Base-by-base conservation (phyloP, 495 filamentous ascomycete genomes). In the Oidiodendron maius region DNA sequence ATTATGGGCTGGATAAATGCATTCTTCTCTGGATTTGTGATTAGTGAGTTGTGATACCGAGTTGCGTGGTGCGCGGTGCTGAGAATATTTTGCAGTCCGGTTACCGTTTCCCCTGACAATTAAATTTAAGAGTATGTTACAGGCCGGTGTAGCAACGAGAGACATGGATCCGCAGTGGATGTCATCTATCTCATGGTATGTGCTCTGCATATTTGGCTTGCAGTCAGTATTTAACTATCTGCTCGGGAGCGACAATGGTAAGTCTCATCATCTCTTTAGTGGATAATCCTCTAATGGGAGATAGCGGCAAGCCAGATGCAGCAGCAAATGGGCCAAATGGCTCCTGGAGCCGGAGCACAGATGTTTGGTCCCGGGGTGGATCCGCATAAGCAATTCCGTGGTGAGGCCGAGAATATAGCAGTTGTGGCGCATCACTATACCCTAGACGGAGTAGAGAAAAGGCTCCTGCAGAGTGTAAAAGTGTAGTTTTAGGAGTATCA, bases 1-100 rank as follows among this genome's bases (percentile, higher is more conserved):
- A 97, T 97, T 54, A 98, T 98, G 93, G 89, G 93, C 44, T 98
- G 93, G 93, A 96, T 98, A 59, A 98, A 97, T 72, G 89, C 93
- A 0, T 97, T 97, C 65, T 98, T 98, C 60, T 89, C 86, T 35
- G 93, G 93, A 17, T 98, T 95, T 64, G 93, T 98, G 32, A 95
- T 97, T 38, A 87, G 90, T 95, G 71, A 48, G 85, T 78, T 32
- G 28, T n/a, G 11, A 11, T 17, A 13, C 2, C 36, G 15, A 1
- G 10, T 17, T 28, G 9, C 6, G 23, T 15, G 20, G 46, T 30
- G 44, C 4, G 10, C 44, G 22, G 25, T 48, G 20, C 43, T 55
- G 32, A 52, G 40, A 24, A 35, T 35, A 4, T 12, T 11, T 18
- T 28, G 41, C 57, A 94, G 90, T 98, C 79, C 95, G 95, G 83